Base-by-base conservation (phyloP, 164 flowering plant genomes). In the Piper longum region DNA sequence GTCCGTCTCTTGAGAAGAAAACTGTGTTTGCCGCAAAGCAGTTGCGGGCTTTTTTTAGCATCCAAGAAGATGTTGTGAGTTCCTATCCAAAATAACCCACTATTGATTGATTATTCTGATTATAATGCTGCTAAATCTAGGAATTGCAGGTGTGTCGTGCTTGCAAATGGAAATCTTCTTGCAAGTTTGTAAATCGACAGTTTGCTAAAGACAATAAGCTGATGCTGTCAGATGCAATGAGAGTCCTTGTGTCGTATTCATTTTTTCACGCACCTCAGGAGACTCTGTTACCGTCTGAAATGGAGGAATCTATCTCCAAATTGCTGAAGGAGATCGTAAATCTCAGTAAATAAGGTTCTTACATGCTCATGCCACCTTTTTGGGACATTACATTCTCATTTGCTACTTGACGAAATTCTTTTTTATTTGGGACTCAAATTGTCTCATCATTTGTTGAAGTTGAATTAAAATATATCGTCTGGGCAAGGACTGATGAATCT, bases 11-110 rank as follows among this genome's bases (percentile, higher is more conserved):
- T 16, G 69, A 54, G 56, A 77, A 56, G 67, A 82, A 74, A 74
- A 69, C 51, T 66, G 72, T 78, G 26, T 81, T 77, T 74, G 72
- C 91, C 66, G 96, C 96, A 58, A 92, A 92, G 78, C 78, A 71
- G 26, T 60, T 87, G 68, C 85, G 89, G 6, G 64, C 61, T 16
- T 89, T 77, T 67, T 91, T 84, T 62, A 19, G 70, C 17, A 78
- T 87, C 62, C 84, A 70, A 44, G 98, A 91, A 78, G 72, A 85
- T 59, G 80, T 71, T 59, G 89, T 89, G 73, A 81, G 91, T 67
- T 26, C 14, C 26, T n/a, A 19, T 43, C 19, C 16, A 6, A 12
- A 12, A 41, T 17, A 26, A 9, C 26, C 13, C 3, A n/a, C 41
- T 52, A n/a, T 16, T 9, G n/a, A 12, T 16, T 51, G 1, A 40